phyloP scores from a whole-genome alignment of 106 monocot species.

The Dendrobium chrysotoxum region DNA sequence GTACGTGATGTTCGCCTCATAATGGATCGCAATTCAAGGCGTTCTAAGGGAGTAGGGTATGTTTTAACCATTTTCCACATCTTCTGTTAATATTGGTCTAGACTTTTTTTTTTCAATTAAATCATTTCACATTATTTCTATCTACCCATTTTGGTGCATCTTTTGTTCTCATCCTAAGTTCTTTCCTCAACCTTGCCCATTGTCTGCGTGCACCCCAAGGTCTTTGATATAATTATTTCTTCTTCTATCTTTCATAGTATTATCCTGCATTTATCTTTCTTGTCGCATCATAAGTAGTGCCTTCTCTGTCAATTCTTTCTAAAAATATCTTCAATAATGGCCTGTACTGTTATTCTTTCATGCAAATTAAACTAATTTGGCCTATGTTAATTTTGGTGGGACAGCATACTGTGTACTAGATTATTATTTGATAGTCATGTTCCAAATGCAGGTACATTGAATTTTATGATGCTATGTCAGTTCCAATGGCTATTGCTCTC shows the following conservation, averaged over 20 bases:
- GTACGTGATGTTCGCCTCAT: conserved; percentile 91
- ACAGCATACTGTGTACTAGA: neutral
- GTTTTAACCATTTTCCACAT: neutral
- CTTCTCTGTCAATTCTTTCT: too few relatives aligned
- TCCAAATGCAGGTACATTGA: conserved; percentile 74
- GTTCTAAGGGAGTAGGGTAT: conserved; percentile 90
- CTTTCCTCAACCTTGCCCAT: neutral
- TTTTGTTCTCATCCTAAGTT: neutral
- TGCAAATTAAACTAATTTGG: neutral
- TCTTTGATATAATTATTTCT: neutral
- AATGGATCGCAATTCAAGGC: conserved; percentile 86
- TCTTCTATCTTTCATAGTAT: neutral
- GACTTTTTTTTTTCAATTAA: neutral
- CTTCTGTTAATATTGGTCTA: neutral
- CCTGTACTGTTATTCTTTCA: neutral
- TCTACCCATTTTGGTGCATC: neutral
- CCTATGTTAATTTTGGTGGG: neutral
- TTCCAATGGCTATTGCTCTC: conserved; percentile 96
- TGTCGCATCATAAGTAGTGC: neutral
- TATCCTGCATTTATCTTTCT: neutral
- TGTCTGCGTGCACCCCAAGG: neutral
- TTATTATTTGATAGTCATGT: neutral
- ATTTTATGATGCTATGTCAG: conserved; percentile 95
- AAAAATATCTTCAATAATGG: too few relatives aligned
- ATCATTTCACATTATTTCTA: neutral